phyloP scores from a whole-genome alignment of 768 basidiomycete species.

The Tricholoma sp. region DNA sequence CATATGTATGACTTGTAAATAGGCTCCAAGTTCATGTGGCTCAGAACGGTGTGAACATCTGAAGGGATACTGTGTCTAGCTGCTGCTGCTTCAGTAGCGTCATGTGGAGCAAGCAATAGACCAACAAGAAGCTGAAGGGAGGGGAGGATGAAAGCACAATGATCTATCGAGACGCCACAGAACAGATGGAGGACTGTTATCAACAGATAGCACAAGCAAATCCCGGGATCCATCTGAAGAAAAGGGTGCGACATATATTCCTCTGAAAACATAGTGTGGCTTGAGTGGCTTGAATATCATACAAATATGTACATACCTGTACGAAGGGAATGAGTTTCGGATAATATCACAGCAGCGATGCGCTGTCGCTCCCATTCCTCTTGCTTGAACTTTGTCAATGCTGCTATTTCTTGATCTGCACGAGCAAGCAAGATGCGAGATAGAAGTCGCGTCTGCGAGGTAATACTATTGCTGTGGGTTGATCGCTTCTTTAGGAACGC shows the following conservation, averaged over 20 bases:
- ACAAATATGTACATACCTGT: neutral
- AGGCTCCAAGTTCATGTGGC: constrained; percentile 15
- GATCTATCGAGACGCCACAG: neutral
- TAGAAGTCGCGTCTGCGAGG: neutral
- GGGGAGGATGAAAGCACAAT: neutral
- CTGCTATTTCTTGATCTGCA: neutral
- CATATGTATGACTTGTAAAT: constrained; percentile 14
- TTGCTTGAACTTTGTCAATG: neutral
- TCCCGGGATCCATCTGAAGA: neutral
- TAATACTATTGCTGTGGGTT: too few relatives aligned
- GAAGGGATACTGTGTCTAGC: constrained; percentile 5
- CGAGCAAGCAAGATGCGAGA: neutral
- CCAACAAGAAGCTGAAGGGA: neutral
- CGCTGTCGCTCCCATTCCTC: neutral
- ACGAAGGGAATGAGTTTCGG: neutral
- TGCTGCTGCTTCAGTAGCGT: too few relatives aligned
- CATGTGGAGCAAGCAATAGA: neutral
- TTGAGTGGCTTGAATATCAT: neutral
- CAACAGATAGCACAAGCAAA: neutral
- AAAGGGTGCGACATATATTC: neutral
- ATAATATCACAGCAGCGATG: too few relatives aligned
- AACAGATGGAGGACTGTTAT: neutral
- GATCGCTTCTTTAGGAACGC: too few relatives aligned
- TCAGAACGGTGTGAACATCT: constrained; percentile 15
- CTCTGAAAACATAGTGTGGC: neutral